These are phyloP conservation scores for Suhomyces kunorum DNA, from an alignment of 1,139 yeast species.

Conservation along the genomic window DNA sequence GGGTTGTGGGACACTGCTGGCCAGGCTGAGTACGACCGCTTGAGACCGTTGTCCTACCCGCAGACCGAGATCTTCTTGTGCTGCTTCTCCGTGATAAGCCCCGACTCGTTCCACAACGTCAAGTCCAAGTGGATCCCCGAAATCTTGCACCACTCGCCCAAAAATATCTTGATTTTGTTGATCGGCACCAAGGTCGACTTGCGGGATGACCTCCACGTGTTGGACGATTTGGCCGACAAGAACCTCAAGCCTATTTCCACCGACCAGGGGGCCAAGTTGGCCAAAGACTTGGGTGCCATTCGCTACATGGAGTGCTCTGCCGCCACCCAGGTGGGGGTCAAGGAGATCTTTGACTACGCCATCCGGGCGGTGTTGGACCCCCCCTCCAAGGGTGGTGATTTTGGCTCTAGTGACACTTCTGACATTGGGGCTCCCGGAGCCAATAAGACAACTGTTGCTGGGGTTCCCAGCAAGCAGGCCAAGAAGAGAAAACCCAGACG, in stretches of 20 bases:
- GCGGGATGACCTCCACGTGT: slow-evolving; percentile 75
- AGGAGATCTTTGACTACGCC: slow-evolving; percentile 80
- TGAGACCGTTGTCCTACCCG: slow-evolving; percentile 89
- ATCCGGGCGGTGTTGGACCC: slow-evolving; percentile 70
- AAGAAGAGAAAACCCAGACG: slow-evolving; percentile 39
- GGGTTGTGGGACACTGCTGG: slow-evolving; percentile 99
- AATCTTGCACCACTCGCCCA: slow-evolving; percentile 80
- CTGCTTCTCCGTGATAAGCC: slow-evolving; percentile 85
- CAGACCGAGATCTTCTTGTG: slow-evolving; percentile 87
- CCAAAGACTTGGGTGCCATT: slow-evolving; percentile 71
- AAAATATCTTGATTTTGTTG: slow-evolving; percentile 69
- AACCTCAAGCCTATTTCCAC: slow-evolving; percentile 62
- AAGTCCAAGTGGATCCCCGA: slow-evolving; percentile 83
- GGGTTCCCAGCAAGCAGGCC: slow-evolving; percentile 7
- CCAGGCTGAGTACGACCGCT: slow-evolving; percentile 88
- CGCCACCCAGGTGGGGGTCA: slow-evolving; percentile 85
- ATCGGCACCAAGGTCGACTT: slow-evolving; percentile 88
- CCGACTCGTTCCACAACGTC: slow-evolving; percentile 78
- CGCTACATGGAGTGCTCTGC: slow-evolving; percentile 89
- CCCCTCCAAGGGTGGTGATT: slow-evolving; percentile 27
- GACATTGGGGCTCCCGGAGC: slow-evolving; percentile 12
- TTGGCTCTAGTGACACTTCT: slow-evolving; percentile 6
- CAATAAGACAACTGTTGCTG: slow-evolving; percentile 2
- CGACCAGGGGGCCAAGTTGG: slow-evolving; percentile 66
- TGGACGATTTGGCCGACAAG: slow-evolving; percentile 68